Conservation (phyloP, 495 filamentous ascomycete genomes). For the Penicillium dipodomyicola region DNA sequence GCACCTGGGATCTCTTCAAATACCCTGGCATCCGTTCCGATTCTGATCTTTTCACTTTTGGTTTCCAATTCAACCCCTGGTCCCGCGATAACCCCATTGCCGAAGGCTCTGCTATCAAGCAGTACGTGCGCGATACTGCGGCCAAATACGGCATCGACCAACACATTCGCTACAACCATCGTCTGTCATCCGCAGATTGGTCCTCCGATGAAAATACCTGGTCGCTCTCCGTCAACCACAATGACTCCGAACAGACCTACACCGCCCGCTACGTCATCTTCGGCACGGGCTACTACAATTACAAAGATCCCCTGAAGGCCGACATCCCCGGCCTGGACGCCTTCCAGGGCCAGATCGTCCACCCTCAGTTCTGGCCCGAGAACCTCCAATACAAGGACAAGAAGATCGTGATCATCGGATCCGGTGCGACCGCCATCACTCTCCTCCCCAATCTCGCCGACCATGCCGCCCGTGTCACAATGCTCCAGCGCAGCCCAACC, state of each 20-base stretch:
- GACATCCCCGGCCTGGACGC: slow-evolving; percentile 43
- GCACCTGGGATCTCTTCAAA: slow-evolving; percentile 71
- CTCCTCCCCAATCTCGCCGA: slow-evolving; percentile 46
- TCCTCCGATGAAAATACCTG: slow-evolving; percentile 58
- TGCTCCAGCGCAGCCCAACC: slow-evolving; percentile 59
- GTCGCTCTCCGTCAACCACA: slow-evolving; percentile 54
- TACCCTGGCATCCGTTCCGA: slow-evolving; percentile 71
- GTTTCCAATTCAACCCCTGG: slow-evolving; percentile 70
- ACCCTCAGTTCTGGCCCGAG: slow-evolving; percentile 55
- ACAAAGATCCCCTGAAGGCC: slow-evolving; percentile 54
- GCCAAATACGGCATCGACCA: slow-evolving; percentile 58
- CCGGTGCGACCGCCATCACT: slow-evolving; percentile 57
- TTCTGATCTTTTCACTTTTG: slow-evolving; percentile 65
- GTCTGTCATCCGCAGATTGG: slow-evolving; percentile 57
- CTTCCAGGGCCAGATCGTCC: slow-evolving; percentile 46
- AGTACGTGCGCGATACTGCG: slow-evolving; percentile 62
- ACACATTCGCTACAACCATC: slow-evolving; percentile 59
- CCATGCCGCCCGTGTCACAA: slow-evolving; percentile 48
- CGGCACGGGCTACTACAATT: slow-evolving; percentile 66
- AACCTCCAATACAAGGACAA: slow-evolving; percentile 49
- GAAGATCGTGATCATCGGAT: slow-evolving; percentile 56
- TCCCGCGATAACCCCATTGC: slow-evolving; percentile 57
- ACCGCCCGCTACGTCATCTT: slow-evolving; percentile 57
- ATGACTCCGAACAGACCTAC: slow-evolving; percentile 46
- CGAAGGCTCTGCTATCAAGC: slow-evolving; percentile 54